These are phyloP conservation scores for Colletotrichum sansevieriae DNA, from an alignment of 2,329 filamentous ascomycete species.

Conservation along the genomic window DNA sequence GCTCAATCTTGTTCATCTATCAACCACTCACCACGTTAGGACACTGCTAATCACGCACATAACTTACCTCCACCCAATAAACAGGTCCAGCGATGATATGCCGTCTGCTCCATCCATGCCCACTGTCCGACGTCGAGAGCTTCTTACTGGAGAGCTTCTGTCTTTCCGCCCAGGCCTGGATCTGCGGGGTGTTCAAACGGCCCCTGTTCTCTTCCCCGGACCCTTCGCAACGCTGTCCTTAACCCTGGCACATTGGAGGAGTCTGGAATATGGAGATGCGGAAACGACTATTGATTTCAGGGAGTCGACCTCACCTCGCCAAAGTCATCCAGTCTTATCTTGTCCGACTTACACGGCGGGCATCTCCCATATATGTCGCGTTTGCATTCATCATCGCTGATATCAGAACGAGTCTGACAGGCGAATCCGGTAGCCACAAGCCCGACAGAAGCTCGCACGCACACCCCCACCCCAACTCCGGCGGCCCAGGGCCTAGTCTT, in stretches of 20 bases:
- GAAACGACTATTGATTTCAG: conserved; percentile 29
- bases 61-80: conserved; percentile 26
- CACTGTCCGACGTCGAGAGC: conserved; percentile 2
- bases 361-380: not conserved
- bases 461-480: conserved; percentile 34
- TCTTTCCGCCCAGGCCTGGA: conserved; percentile 17
- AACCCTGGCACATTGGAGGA: conserved; percentile 20
- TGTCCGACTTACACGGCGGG: not conserved
- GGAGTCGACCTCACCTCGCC: conserved; percentile 28
- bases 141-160: conserved; percentile 17
- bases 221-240: conserved; percentile 7
- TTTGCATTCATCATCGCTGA: conserved; percentile 26
- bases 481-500: conserved; percentile 16
- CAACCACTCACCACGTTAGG: not conserved
- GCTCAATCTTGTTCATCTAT: conserved; percentile 19
- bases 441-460: conserved; percentile 6
- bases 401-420: conserved; percentile 4
- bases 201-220: conserved; percentile 31
- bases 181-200: conserved; percentile 27
- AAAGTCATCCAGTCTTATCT: conserved; percentile 14
- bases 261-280: conserved; percentile 27
- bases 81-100: conserved; percentile 1
- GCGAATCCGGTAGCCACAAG: conserved; percentile 19
- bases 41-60: conserved; percentile 18
- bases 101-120: conserved; percentile 13